Evolutionary conservation across 1,284 basidiomycete species (phyloP).

Genomic region (Tylopilus sp.): DNA sequence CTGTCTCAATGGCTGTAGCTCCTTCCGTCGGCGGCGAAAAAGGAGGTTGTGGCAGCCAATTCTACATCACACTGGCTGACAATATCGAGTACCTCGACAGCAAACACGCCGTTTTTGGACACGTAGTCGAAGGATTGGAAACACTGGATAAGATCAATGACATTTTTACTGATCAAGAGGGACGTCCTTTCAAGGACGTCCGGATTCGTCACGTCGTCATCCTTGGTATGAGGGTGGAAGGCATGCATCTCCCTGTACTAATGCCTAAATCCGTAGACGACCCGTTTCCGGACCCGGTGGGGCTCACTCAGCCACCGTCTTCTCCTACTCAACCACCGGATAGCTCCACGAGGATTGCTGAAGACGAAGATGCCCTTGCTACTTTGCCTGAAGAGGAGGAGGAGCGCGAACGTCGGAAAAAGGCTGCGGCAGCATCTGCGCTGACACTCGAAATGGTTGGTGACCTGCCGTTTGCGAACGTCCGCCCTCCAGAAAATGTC

Average conservation of each 20-base stretch:
- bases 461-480: slow-evolving; percentile 96
- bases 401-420: slow-evolving; percentile 72
- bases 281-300: slow-evolving; percentile 85
- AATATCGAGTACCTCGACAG: slow-evolving; percentile 93
- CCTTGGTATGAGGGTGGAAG: slow-evolving; percentile 53
- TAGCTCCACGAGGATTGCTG: slow-evolving; percentile 80
- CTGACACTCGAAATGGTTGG: slow-evolving; percentile 99
- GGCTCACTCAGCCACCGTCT: slow-evolving; percentile 65
- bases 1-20: slow-evolving; percentile 93
- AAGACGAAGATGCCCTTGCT: slow-evolving; percentile 82
- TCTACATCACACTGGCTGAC: slow-evolving; percentile 91
- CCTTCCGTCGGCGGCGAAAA: slow-evolving; percentile 61
- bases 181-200: slow-evolving; percentile 88
- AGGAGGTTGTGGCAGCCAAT: slow-evolving; percentile 90
- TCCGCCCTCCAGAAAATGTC: slow-evolving; percentile 96
- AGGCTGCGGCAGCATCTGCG: slow-evolving; percentile 87
- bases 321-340: slow-evolving; percentile 80
- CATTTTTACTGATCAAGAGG: slow-evolving; percentile 82
- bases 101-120: slow-evolving; percentile 93
- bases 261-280: slow-evolving; percentile 59
- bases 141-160: slow-evolving; percentile 92
- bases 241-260: slow-evolving; percentile 4
- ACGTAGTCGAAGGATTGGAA: slow-evolving; percentile 91
- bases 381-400: slow-evolving; percentile 78
- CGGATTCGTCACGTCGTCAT: slow-evolving; percentile 90